Evolutionary conservation across 31 red algal species (phyloP), one percentile per base, ranked within the genome.

Genomic region (Odonthalia washingtoniensis): DNA sequence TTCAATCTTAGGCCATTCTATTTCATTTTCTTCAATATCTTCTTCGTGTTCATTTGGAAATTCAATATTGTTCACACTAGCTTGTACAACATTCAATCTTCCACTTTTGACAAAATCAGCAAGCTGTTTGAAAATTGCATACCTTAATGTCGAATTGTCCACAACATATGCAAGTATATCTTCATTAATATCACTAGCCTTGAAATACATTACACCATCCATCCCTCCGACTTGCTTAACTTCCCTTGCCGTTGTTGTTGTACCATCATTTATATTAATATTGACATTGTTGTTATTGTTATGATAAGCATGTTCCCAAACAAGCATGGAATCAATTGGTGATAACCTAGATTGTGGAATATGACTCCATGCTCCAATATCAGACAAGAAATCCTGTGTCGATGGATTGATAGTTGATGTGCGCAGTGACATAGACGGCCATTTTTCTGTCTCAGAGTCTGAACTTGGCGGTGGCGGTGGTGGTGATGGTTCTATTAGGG

Each of bases 401-500:
- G 90, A 88, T 24, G 94, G 89, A 14, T 79, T 86, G 75, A 96
- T 88, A 3, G 94, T 89, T 9, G 86, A 84, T 27, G 94, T 96
- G 44, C 94, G 79, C 39, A 96, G 35, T 31, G 84, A 82, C 31
- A 75, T 49, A 1, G 79, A 41, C 14, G 85, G 74, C 80, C 86
- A 89, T 70, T 43, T 30, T 31, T 36, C 3, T 34, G 66, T 75
- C 21, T 9, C 21, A 57, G 12, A 14, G 49, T 57, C 49, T 9
- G 9, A 9, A n/a, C n/a, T n/a, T n/a, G n/a, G n/a, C n/a, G n/a
- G n/a, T n/a, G n/a, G n/a, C 30, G 44, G 30, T 6, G 89, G 81
- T 32, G 74, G 84, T 31, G 69, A 39, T 28, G 84, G 85, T 41
- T 90, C 94, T 36, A 96, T 73, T 52, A 96, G 35, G 24, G 89